Evolutionary conservation across 106 monocot genomes (phyloP), one percentile per base, ranked within the genome.

Genomic region (Phalaenopsis equestris): DNA sequence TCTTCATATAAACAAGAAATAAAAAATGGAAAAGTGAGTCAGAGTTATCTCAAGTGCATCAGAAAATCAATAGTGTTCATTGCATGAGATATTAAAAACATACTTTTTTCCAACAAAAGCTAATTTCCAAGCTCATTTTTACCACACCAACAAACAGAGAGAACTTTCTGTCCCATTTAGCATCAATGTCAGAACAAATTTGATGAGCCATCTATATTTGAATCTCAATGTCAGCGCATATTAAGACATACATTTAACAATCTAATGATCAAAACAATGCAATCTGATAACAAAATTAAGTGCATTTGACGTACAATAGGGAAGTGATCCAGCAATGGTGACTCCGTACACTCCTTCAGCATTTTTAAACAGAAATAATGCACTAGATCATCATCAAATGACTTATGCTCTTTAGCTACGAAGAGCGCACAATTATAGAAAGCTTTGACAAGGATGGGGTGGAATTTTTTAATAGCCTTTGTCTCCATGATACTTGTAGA

Each of bases 61-160:
- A 37, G 11, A 36, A 6, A 67, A 37, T 5, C 17, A 37, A 30
- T 9, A 67, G 36, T 67, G 67, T 10, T 41, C 16, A 16, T 42
- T 12, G 19, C 39, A 42, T 73, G 42, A 73, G 73, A 73, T 41
- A 6, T 68, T 73, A 41, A 73, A 41, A 36, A 42, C 43, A 41
- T 89, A 93, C 96, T 93, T 88, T 88, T 74, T 82, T 88, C 76
- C 82, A 77, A 83, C 86, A 84, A 37, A 80, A 3, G 16, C 85
- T 78, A 56, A 80, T 67, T 58, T 87, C 85, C 70, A 87, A 8
- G 61, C 75, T 74, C 38, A 77, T 83, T 38, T 30, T 85, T 67
- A 96, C 30, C 68, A 96, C 73, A 67, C 86, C 88, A 67, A 86
- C 74, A 23, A 91, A 78, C 48, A 93, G 67, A 37, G 52, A 43